Evolutionary conservation across 2,329 filamentous ascomycete species (phyloP).

Genomic region (Mariannaea sp.): DNA sequence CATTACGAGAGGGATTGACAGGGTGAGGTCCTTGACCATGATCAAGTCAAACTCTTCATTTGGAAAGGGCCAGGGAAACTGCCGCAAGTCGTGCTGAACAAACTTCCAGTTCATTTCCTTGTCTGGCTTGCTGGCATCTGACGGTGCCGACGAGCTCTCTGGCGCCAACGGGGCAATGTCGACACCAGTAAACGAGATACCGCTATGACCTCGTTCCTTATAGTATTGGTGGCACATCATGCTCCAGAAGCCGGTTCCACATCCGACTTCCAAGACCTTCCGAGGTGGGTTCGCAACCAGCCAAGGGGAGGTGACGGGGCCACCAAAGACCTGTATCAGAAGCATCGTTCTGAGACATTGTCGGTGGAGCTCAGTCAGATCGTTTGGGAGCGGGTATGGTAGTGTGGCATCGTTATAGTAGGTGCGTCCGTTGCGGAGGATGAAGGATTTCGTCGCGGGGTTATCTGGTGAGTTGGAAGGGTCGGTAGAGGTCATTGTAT

Average conservation of each 20-base stretch:
- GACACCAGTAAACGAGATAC: constrained; percentile 79
- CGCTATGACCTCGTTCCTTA: constrained; percentile 66
- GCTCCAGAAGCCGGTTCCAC: constrained; percentile 88
- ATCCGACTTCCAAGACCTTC: constrained; percentile 83
- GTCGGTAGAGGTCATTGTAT: constrained; percentile 56
- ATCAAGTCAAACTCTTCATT: constrained; percentile 85
- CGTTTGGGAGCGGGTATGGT: constrained; percentile 84
- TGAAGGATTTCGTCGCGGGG: constrained; percentile 59
- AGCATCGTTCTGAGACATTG: constrained; percentile 85
- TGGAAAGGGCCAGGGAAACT: constrained; percentile 75
- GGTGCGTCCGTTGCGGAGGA: constrained; percentile 77
- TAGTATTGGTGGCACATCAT: constrained; percentile 85
- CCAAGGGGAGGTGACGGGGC: constrained; percentile 74
- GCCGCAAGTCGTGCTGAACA: constrained; percentile 83
- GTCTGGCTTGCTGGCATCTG: constrained; percentile 55
- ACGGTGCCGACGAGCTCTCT: constrained; percentile 40
- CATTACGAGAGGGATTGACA: constrained; percentile 65
- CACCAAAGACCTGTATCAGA: constrained; percentile 79
- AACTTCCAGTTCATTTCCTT: constrained; percentile 87
- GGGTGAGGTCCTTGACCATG: constrained; percentile 82
- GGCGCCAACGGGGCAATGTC: constrained; percentile 76
- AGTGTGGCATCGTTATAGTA: constrained; percentile 77
- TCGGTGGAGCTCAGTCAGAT: constrained; percentile 84
- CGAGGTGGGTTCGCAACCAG: constrained; percentile 70
- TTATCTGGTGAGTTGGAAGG: constrained; percentile 51